These are phyloP conservation scores for Sambucus nigra DNA, from an alignment of 129 eudicot genomes.

Conservation along the genomic window DNA sequence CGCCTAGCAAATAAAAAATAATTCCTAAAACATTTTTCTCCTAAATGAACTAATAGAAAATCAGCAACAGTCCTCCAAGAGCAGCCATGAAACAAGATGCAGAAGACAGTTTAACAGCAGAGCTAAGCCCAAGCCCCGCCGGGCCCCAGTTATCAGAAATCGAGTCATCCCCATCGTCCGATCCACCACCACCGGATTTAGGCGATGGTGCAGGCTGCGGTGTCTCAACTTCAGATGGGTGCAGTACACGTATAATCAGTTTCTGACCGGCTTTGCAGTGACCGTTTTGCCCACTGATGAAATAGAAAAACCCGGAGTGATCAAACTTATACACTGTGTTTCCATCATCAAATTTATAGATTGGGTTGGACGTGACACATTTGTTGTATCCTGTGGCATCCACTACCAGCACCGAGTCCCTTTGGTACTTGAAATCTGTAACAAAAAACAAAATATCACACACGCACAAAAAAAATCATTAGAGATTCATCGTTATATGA, in stretches of 20 bases:
- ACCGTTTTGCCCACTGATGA: conserved; percentile 41
- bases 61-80: conserved; percentile 8
- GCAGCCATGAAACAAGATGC: conserved; percentile 21
- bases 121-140: not conserved
- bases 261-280: conserved; percentile 44
- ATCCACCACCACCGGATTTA: conserved; percentile 6
- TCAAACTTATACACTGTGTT: conserved; percentile 26
- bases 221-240: conserved; percentile 15
- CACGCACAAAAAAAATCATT: too few relatives aligned
- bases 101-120: conserved; percentile 8
- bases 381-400: conserved; percentile 18
- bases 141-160: conserved; percentile 13
- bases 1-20: not conserved
- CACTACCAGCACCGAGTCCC: conserved; percentile 50
- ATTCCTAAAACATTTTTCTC: too few relatives aligned
- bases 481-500: too few relatives aligned
- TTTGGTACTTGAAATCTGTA: conserved; percentile 42
- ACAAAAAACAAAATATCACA: not conserved
- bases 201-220: conserved; percentile 18
- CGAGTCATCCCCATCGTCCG: conserved; percentile 10
- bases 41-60: conserved; percentile 19
- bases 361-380: conserved; percentile 34
- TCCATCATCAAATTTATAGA: conserved; percentile 33
- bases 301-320: conserved; percentile 36
- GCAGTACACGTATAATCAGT: conserved; percentile 30